A percentile compares a stretch with the other conserved stretches of the same genome.
phyloP scores from a whole-genome alignment of 148 eudicot species.

The Silene latifolia region DNA sequence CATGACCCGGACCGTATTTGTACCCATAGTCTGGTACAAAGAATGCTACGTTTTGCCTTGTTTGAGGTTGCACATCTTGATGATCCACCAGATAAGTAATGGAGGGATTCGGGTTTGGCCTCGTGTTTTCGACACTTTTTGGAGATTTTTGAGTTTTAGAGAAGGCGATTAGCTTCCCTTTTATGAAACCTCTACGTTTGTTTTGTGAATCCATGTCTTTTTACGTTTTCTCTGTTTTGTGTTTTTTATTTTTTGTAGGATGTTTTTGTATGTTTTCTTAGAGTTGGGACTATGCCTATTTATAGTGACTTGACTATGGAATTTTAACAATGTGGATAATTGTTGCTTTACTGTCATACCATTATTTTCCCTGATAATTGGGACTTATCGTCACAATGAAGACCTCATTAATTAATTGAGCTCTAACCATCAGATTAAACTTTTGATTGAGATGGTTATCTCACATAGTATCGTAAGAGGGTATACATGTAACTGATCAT shows the following conservation, averaged over 20 bases:
- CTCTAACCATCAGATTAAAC: no score
- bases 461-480: no score
- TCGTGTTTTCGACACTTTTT: neutral
- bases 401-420: neutral
- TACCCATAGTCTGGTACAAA: constrained; percentile 18
- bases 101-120: constrained; percentile 19
- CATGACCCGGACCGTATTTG: constrained; percentile 16
- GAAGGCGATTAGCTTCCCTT: constrained; percentile 28
- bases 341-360: neutral
- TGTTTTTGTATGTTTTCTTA: neutral
- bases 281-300: constrained; percentile 4
- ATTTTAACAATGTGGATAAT: constrained; percentile 3
- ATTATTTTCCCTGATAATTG: neutral
- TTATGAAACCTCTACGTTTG: constrained; percentile 31
- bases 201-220: constrained; percentile 18
- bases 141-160: constrained; percentile 16
- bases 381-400: neutral
- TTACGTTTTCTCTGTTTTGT: neutral
- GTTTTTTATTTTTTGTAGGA: neutral
- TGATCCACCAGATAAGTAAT: constrained; percentile 36
- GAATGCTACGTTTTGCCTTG: constrained; percentile 30
- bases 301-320: neutral
- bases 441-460: no score
- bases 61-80: constrained; percentile 36
- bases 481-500: no score